Conservation (phyloP, 164 flowering plant genomes). For the Amborella trichopoda region DNA sequence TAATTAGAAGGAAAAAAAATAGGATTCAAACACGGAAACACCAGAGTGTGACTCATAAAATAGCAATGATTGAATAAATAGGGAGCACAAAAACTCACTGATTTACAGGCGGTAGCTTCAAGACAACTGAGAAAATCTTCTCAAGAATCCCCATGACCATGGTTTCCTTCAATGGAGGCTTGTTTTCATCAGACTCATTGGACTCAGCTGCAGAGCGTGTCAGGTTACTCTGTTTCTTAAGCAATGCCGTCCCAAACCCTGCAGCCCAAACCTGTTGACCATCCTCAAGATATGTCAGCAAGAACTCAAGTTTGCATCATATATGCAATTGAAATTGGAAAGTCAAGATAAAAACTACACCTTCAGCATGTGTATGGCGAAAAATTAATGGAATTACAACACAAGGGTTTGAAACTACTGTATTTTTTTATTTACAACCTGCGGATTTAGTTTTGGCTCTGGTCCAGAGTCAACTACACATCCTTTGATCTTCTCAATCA, state of each 20-base stretch:
- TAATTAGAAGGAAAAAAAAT: too few species aligned
- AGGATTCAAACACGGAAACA: too few species aligned
- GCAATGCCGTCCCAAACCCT: conserved; percentile 78
- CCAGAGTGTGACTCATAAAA: too few species aligned
- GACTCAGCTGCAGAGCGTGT: conserved; percentile 17
- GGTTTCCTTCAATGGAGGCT: conserved; percentile 32
- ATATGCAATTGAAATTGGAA: too few species aligned
- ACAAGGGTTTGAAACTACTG: background rate
- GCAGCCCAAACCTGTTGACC: conserved; percentile 85
- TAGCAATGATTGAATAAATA: too few species aligned
- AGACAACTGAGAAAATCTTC: conserved; percentile 44
- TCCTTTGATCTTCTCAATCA: conserved; percentile 66
- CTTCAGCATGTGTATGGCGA: too few species aligned
- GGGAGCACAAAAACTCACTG: conserved; percentile 27
- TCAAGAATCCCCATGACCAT: conserved; percentile 35
- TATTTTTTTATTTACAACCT: conserved; percentile 28
- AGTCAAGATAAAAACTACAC: too few species aligned
- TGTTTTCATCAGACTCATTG: conserved; percentile 21
- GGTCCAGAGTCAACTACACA: conserved; percentile 83
- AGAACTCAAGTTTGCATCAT: too few species aligned
- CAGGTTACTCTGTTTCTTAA: conserved; percentile 61
- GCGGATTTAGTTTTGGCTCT: conserved; percentile 53
- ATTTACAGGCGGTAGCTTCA: conserved; percentile 55
- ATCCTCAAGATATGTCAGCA: background rate
- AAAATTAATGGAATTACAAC: too few species aligned